These are phyloP conservation scores for Lanmaoa rubissima DNA, from an alignment of 768 basidiomycete genomes.

Conservation along the genomic window DNA sequence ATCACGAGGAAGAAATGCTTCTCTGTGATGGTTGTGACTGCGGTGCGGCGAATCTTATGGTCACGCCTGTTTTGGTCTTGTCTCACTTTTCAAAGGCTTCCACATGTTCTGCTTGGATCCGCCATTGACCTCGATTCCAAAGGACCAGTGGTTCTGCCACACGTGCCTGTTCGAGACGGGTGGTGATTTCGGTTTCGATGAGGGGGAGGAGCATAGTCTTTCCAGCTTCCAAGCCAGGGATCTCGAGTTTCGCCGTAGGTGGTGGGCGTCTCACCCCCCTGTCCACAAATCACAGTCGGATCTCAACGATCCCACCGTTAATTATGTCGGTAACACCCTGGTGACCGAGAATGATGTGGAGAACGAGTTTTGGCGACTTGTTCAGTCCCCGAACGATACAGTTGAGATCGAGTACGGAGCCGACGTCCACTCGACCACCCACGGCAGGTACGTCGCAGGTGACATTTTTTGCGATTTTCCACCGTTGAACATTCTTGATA, in stretches of 20 bases:
- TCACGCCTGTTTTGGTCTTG: slow-evolving; percentile 11
- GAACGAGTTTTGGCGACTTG: slow-evolving; percentile 94
- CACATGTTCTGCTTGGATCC: slow-evolving; percentile 98
- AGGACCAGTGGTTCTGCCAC: slow-evolving; percentile 95
- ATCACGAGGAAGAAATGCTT: slow-evolving; percentile 88
- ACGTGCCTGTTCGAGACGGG: slow-evolving; percentile 89
- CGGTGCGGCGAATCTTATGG: slow-evolving; percentile 42
- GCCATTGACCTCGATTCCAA: slow-evolving; percentile 79
- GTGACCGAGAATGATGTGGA: slow-evolving; percentile 94
- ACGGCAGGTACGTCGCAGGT: slow-evolving; percentile 75
- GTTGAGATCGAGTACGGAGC: slow-evolving; percentile 99
- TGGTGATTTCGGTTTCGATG: slow-evolving; percentile 96
- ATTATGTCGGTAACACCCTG: slow-evolving; percentile 52
- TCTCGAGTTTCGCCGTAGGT: slow-evolving; percentile 80
- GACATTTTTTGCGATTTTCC: slow-evolving; percentile 17
- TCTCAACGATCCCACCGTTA: slow-evolving; percentile 51
- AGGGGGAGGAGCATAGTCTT: slow-evolving; percentile 93
- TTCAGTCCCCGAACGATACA: slow-evolving; percentile 84
- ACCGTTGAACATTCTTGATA: slow-evolving; percentile 27
- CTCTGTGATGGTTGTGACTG: slow-evolving; percentile 87
- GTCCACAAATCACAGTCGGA: slow-evolving; percentile 30
- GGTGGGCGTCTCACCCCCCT: slow-evolving; percentile 83
- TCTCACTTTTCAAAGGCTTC: slow-evolving; percentile 58
- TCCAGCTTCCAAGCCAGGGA: slow-evolving; percentile 92
- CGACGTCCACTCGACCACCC: slow-evolving; percentile 95